Evolutionary conservation across 768 basidiomycete species (phyloP), one percentile per base, ranked within the genome.

Genomic region (Leccinum fibrillosum): DNA sequence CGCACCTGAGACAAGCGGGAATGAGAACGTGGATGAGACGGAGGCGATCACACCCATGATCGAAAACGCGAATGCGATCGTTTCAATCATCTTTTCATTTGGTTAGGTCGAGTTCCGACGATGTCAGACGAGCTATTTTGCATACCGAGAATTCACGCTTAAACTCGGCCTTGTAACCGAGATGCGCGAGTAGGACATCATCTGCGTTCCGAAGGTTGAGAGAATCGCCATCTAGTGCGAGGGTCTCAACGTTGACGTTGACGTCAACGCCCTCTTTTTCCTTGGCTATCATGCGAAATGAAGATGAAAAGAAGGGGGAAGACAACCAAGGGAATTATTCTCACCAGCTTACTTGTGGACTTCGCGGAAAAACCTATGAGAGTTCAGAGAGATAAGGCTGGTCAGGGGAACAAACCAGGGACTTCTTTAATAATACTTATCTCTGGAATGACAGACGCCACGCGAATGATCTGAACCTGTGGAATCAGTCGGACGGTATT

Each of bases 31-130:
- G 3, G 87, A 86, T 3, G 87, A 75, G 4, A 90, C 83, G 5
- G 86, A 86, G 4, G 86, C 83, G 28, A 89, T 72, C 30, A 90
- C 82, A 4, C 86, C 88, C 88, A 88, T 88, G 61, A 84, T 87
- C 10, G 83, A 84, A 69, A 89, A 82, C 0, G 85, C 78, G 64
- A 89, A 88, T 0, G 83, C 83, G 21, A 86, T 73, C 1, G 85
- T 86, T 72, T 88, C 85, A 11, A 86, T 53, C 39, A 83, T 75
- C 81, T 56, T 50, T 13, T 25, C 39, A 25, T 49, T 21, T 4
- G 11, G 12, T 67, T 5, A 67, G 52, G 26, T 10, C 17, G 34
- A 2, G 30, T 45, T 45, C 44, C 5, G 21, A 23, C 10, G 8
- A 17, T 28, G 1, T 10, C 8, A 5, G 17, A 32, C 21, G 23